A percentile compares a stretch with the other conserved stretches of the same genome.
Conservation (phyloP, 2,329 filamentous ascomycete species). For the Aspergillus pseudoglaucus region DNA sequence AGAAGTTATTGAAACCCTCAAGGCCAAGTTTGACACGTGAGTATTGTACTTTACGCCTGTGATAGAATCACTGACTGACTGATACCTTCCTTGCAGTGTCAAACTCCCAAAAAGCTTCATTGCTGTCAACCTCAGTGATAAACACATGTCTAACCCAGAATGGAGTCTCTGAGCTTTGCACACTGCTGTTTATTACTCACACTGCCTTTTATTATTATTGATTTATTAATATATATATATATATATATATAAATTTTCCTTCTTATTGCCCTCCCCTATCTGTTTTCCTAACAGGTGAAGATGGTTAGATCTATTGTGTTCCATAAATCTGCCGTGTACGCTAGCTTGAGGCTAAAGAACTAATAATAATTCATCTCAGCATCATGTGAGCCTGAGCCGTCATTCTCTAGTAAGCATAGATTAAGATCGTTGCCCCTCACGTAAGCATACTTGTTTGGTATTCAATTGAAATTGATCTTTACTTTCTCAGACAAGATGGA, state of each 20-base stretch:
- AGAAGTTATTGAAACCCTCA: slow-evolving; percentile 88
- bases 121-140: slow-evolving; percentile 47
- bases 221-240: too few relatives aligned
- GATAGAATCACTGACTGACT: slow-evolving; percentile 3
- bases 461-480: not conserved
- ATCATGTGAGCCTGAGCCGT: too few relatives aligned
- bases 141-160: slow-evolving; percentile 29
- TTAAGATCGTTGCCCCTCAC: too few relatives aligned
- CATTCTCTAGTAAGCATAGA: too few relatives aligned
- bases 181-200: not conserved
- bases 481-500: not conserved
- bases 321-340: too few relatives aligned
- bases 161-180: not conserved
- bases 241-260: too few relatives aligned
- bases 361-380: too few relatives aligned
- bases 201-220: not conserved
- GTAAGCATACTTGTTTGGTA: too few relatives aligned
- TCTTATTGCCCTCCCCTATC: too few relatives aligned
- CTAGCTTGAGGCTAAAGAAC: too few relatives aligned
- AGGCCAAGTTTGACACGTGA: slow-evolving; percentile 91
- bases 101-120: slow-evolving; percentile 47
- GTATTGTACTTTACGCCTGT: slow-evolving; percentile 27
- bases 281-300: too few relatives aligned
- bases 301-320: too few relatives aligned
- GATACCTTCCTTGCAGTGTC: slow-evolving; percentile 30